A percentile compares a stretch with the other conserved stretches of the same genome.
phyloP scores from a whole-genome alignment of 305 asterid genomes.

The Petunia hybrid region DNA sequence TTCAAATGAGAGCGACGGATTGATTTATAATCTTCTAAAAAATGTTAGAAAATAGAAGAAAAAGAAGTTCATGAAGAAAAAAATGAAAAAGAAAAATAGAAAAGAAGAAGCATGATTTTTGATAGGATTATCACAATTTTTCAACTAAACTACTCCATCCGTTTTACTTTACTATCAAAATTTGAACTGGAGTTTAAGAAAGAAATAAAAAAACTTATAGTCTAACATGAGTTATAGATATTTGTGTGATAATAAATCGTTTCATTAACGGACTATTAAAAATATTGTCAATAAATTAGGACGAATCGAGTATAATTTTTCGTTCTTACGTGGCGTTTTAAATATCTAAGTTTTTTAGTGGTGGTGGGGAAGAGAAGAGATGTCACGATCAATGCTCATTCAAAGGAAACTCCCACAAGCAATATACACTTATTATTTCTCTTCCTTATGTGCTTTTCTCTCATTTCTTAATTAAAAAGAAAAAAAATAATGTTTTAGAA shows the following conservation, averaged over 20 bases:
- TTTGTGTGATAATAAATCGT: too few relatives aligned
- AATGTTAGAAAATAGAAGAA: not conserved
- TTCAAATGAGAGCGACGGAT: not conserved
- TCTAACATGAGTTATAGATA: too few relatives aligned
- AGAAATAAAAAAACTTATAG: too few relatives aligned
- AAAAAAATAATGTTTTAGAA: not conserved
- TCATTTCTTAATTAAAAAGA: not conserved
- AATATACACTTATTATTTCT: constrained; percentile 31
- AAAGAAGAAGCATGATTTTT: too few relatives aligned
- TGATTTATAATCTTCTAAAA: not conserved
- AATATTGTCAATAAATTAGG: too few relatives aligned
- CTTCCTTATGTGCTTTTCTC: not conserved
- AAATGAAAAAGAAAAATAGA: too few relatives aligned
- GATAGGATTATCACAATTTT: too few relatives aligned
- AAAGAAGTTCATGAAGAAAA: not conserved
- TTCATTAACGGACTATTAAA: too few relatives aligned
- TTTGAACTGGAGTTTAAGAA: too few relatives aligned
- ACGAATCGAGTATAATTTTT: too few relatives aligned
- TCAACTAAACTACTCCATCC: too few relatives aligned
- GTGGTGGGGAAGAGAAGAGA: not conserved
- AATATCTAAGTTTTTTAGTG: not conserved
- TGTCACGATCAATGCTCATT: constrained; percentile 37
- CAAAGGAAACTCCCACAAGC: constrained; percentile 55
- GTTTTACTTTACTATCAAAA: too few relatives aligned
- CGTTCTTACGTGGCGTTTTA: not conserved